phyloP scores from a whole-genome alignment of 1,139 yeast species.

The Ashbya aceris region DNA sequence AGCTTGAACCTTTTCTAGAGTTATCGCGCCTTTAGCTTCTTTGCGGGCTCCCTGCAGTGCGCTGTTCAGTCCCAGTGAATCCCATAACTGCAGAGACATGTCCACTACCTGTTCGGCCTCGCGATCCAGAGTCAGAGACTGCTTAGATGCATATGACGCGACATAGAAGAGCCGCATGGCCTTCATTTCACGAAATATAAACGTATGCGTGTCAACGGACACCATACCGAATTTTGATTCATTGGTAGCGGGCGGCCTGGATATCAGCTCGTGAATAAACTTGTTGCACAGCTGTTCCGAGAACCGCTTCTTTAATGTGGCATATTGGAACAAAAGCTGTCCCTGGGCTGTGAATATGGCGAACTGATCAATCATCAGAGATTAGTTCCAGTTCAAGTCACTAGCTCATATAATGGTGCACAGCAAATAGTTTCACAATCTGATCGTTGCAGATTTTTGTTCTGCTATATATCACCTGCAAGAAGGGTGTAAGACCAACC shows the following conservation, averaged over 20 bases:
- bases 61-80: constrained; percentile 22
- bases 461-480: too few relatives aligned
- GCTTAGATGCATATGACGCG: constrained; percentile 26
- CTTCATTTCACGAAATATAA: constrained; percentile 22
- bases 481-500: too few relatives aligned
- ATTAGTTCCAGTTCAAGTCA: background rate
- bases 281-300: constrained; percentile 44
- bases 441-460: too few relatives aligned
- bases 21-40: too few relatives aligned
- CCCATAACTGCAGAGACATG: constrained; percentile 24
- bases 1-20: constrained; percentile 23
- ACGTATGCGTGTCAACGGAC: constrained; percentile 30
- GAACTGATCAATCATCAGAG: constrained; percentile 46
- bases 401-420: too few relatives aligned
- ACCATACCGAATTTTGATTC: constrained; percentile 31
- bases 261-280: constrained; percentile 33
- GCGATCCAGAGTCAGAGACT: constrained; percentile 26
- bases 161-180: constrained; percentile 27
- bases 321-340: constrained; percentile 43
- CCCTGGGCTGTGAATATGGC: constrained; percentile 51
- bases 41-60: constrained; percentile 1
- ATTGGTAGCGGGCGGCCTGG: constrained; percentile 23
- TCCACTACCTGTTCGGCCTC: constrained; percentile 28
- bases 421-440: too few relatives aligned
- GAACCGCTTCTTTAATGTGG: constrained; percentile 37